These are phyloP conservation scores for Solanum infundibuliforme DNA, from an alignment of 257 asterid species.

Conservation along the genomic window DNA sequence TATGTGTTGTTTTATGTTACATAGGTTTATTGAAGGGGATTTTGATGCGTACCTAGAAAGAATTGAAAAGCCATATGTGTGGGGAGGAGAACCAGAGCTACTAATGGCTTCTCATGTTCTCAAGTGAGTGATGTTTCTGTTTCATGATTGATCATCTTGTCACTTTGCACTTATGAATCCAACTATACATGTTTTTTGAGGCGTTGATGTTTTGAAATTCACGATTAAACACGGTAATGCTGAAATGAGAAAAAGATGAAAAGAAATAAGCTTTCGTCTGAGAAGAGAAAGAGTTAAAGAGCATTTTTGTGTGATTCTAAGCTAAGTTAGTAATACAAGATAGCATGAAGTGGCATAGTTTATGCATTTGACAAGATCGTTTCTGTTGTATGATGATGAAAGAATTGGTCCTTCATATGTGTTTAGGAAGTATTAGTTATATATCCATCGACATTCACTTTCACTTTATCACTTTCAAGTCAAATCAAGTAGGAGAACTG, in stretches of 20 bases:
- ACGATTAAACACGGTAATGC: neutral
- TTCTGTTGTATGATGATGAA: neutral
- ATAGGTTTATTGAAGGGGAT: constrained; percentile 71
- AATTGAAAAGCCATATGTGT: constrained; percentile 57
- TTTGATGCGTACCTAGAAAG: constrained; percentile 66
- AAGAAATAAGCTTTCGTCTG: neutral
- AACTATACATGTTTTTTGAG: neutral
- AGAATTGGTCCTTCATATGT: neutral
- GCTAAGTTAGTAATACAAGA: neutral
- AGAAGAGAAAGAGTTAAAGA: neutral
- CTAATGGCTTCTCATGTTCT: constrained; percentile 84
- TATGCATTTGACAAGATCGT: neutral
- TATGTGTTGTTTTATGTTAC: neutral
- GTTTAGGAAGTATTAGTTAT: neutral
- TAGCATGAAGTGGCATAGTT: neutral
- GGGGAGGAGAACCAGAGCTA: constrained; percentile 96
- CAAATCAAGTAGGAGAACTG: neutral
- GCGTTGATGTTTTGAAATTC: neutral
- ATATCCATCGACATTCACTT: neutral
- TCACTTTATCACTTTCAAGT: neutral
- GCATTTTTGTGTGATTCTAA: neutral
- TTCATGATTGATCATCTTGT: neutral
- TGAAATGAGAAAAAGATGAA: neutral
- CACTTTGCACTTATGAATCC: neutral
- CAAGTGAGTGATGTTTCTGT: constrained; percentile 32